phyloP scores from a whole-genome alignment of 768 basidiomycete species.

The Gymnopilus dilepis region DNA sequence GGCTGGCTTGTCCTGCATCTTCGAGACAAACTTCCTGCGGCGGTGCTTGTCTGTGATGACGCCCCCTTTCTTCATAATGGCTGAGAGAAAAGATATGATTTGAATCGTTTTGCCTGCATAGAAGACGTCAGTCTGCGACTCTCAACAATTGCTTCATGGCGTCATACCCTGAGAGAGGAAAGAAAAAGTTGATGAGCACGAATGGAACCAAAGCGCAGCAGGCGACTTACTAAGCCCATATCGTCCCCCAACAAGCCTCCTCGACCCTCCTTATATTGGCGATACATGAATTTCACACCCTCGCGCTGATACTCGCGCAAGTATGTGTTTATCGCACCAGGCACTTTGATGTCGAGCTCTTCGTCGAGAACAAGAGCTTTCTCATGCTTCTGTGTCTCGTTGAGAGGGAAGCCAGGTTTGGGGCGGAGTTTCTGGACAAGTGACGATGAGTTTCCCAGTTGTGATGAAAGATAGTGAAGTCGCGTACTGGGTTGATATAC shows the following conservation, averaged over 20 bases:
- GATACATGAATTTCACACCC: slow-evolving; percentile 83
- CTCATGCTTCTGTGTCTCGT: slow-evolving; percentile 43
- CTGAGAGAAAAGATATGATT: slow-evolving; percentile 86
- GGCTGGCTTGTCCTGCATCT: slow-evolving; percentile 60
- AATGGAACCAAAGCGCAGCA: neutral
- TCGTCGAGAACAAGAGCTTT: slow-evolving; percentile 59
- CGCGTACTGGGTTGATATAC: slow-evolving; percentile 30
- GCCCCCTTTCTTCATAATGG: slow-evolving; percentile 88
- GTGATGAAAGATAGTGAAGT: neutral
- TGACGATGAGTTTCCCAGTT: neutral
- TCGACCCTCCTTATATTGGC: slow-evolving; percentile 63
- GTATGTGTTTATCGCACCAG: slow-evolving; percentile 78
- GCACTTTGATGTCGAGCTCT: slow-evolving; percentile 54
- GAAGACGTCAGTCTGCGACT: slow-evolving; percentile 10
- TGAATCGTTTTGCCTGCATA: slow-evolving; percentile 90
- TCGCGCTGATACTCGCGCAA: slow-evolving; percentile 92
- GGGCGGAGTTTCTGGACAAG: slow-evolving; percentile 42
- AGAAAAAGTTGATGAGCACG: neutral
- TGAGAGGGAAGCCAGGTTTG: slow-evolving; percentile 60
- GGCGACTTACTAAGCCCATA: slow-evolving; percentile 76
- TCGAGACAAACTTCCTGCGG: slow-evolving; percentile 68
- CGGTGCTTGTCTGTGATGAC: slow-evolving; percentile 66
- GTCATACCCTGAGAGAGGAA: neutral
- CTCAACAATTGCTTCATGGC: too few species aligned
- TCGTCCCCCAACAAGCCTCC: slow-evolving; percentile 95